phyloP scores from a whole-genome alignment of 768 basidiomycete genomes.

The Termitomyces sp. region DNA sequence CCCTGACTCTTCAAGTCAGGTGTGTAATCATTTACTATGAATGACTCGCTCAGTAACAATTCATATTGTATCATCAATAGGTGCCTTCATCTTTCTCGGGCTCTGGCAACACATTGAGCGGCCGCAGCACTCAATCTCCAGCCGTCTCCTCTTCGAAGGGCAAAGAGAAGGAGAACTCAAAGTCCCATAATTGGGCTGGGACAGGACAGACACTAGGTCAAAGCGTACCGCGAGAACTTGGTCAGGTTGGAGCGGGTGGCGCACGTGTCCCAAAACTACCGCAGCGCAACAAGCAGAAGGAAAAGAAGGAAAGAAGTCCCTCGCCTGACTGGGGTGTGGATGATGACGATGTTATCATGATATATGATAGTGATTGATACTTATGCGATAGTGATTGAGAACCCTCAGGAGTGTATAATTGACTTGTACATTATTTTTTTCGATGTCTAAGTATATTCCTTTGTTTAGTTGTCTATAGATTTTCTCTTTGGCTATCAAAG shows the following conservation, averaged over 20 bases:
- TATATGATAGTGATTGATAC: conserved; percentile 67
- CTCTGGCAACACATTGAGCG: conserved; percentile 61
- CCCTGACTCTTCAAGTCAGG: conserved; percentile 14
- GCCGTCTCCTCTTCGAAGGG: conserved; percentile 34
- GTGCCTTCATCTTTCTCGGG: conserved; percentile 52
- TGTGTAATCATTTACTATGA: background rate
- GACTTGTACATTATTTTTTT: conserved; percentile 13
- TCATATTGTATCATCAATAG: conserved; percentile 17
- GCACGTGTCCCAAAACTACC: conserved; percentile 42
- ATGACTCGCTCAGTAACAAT: background rate
- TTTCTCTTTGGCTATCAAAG: conserved; percentile 39
- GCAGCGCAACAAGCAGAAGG: conserved; percentile 27
- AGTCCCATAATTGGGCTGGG: conserved; percentile 36
- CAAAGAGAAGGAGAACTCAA: conserved; percentile 46
- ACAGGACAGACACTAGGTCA: conserved; percentile 46
- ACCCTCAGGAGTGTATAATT: background rate
- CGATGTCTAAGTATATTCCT: background rate
- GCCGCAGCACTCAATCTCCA: conserved; percentile 29
- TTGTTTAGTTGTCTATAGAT: background rate
- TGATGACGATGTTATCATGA: conserved; percentile 77
- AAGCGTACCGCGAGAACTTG: conserved; percentile 30
- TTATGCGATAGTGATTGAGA: conserved; percentile 67
- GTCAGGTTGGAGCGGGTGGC: conserved; percentile 50
- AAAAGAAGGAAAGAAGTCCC: conserved; percentile 50
- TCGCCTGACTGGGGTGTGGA: conserved; percentile 84